Percentiles rank a stretch among this genome's conserved stretches.
Conservation (phyloP, 108 stramenopile genomes). For the Aurantiochytrium sp. region DNA sequence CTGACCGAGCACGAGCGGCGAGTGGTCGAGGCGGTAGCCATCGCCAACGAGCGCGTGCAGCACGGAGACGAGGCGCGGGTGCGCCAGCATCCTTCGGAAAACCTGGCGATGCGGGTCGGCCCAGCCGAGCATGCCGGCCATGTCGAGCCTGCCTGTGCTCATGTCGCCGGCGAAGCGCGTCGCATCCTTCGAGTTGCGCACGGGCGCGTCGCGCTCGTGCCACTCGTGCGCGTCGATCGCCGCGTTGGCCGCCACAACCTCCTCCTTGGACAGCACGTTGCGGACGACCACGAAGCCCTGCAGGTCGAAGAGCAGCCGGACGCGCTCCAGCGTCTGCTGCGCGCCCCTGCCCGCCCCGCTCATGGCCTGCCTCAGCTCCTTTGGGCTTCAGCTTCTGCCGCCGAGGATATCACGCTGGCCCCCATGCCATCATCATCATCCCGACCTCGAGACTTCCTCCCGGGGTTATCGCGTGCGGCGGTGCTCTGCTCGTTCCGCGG, state of each 20-base stretch:
- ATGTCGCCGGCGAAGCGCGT: conserved; percentile 47
- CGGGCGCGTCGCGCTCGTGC: conserved; percentile 58
- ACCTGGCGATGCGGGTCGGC: conserved; percentile 63
- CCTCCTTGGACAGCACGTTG: conserved; percentile 69
- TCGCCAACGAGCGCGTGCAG: conserved; percentile 78
- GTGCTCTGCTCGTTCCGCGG: too few relatives aligned
- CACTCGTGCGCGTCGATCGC: conserved; percentile 70
- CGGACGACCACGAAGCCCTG: conserved; percentile 78
- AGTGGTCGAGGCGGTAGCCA: conserved; percentile 84
- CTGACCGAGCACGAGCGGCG: conserved; percentile 75
- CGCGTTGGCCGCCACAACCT: conserved; percentile 67
- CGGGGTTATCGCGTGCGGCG: too few relatives aligned
- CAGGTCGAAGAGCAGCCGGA: conserved; percentile 70
- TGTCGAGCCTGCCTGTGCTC: conserved; percentile 50
- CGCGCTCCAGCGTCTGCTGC: background rate
- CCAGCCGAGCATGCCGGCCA: conserved; percentile 80
- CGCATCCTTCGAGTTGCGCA: conserved; percentile 70
- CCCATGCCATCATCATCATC: too few relatives aligned
- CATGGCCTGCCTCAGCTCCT: background rate
- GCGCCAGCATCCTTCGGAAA: conserved; percentile 73
- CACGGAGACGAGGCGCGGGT: conserved; percentile 73
- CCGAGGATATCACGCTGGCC: too few relatives aligned
- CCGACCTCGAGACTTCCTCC: too few relatives aligned
- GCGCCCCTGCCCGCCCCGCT: background rate
- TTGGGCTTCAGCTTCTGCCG: too few relatives aligned